Evolutionary conservation across 1,284 basidiomycete genomes (phyloP).

Genomic region (Pseudozyma thailandica): DNA sequence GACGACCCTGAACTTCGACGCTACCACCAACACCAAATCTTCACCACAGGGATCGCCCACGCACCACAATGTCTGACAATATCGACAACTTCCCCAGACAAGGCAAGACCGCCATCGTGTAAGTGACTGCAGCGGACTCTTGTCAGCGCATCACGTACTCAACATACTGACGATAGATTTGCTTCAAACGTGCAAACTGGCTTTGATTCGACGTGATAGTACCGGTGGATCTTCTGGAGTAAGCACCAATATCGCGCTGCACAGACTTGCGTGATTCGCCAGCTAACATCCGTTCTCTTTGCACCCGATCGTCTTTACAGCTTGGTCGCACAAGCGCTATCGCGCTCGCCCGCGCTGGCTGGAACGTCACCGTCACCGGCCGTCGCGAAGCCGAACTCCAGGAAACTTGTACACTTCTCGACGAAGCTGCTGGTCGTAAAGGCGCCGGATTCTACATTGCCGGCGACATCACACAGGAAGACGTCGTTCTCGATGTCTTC

Average conservation of each 20-base stretch:
- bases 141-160: background rate
- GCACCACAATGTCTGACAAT: slow-evolving; percentile 35
- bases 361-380: slow-evolving; percentile 57
- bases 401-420: slow-evolving; percentile 26
- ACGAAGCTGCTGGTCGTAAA: slow-evolving; percentile 23
- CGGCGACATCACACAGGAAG: slow-evolving; percentile 55
- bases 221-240: slow-evolving; percentile 50
- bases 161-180: background rate
- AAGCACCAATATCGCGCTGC: slow-evolving; percentile 5
- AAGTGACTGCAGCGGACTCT: slow-evolving; percentile 4
- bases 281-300: background rate
- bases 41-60: too few relatives aligned
- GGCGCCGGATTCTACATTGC: slow-evolving; percentile 20
- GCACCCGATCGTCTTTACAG: slow-evolving; percentile 2
- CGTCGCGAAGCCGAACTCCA: slow-evolving; percentile 41
- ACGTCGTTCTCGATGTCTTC: slow-evolving; percentile 42
- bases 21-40: background rate
- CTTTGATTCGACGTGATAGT: slow-evolving; percentile 2
- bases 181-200: background rate
- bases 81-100: slow-evolving; percentile 41
- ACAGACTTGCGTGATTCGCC: background rate
- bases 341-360: slow-evolving; percentile 50
- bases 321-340: slow-evolving; percentile 51
- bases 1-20: too few relatives aligned
- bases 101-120: slow-evolving; percentile 58